Base-by-base conservation (phyloP, 2,329 filamentous ascomycete species). In the Epichloe bromicola region DNA sequence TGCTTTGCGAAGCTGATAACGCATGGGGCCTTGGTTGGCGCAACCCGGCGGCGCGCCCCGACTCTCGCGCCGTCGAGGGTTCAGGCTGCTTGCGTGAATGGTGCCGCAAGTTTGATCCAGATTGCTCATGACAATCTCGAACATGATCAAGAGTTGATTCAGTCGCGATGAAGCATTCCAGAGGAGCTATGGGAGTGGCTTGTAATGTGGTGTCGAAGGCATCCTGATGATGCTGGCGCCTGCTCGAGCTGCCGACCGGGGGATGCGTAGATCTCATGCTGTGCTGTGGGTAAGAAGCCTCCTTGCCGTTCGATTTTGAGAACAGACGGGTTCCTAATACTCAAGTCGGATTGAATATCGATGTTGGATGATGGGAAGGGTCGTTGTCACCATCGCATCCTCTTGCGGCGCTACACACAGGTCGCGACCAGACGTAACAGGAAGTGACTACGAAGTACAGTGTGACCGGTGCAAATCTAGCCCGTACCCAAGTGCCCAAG, bases 81-180 rank as follows among this genome's bases (percentile, higher is more conserved):
- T 51, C 54, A 42, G 54, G 53, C 51, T 53, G 56, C 54, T 62
- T 63, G 42, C 55, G 56, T 42, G 48, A 41, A 40, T 59, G 56
- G 42, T 51, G 50, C 44, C 55, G 60, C 19, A 36, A 5, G 10
- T 7, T 17, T 3, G 48, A 39, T 17, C 4, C n/a, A 20, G 20
- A 6, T 3, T 47, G 41, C 55, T 58, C 37, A 36, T 26, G 15
- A 17, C 23, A 20, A 48, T 59, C 57, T 50, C 54, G 57, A 37
- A 53, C 51, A 37, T 53, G 51, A 42, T 65, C 60, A 15, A 69
- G 59, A 23, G 61, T 57, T 33, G 60, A 59, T 47, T 69, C 67
- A 12, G 61, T 66, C 12, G 66, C 60, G 50, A 69, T 61, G 56
- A 67, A 65, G 55, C 64, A 69, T n/a, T 61, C 55, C 23, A 66